Evolutionary conservation across 2,329 filamentous ascomycete genomes (phyloP), one percentile per base, ranked within the genome.

Genomic region (Chaetomiaceae sp.): DNA sequence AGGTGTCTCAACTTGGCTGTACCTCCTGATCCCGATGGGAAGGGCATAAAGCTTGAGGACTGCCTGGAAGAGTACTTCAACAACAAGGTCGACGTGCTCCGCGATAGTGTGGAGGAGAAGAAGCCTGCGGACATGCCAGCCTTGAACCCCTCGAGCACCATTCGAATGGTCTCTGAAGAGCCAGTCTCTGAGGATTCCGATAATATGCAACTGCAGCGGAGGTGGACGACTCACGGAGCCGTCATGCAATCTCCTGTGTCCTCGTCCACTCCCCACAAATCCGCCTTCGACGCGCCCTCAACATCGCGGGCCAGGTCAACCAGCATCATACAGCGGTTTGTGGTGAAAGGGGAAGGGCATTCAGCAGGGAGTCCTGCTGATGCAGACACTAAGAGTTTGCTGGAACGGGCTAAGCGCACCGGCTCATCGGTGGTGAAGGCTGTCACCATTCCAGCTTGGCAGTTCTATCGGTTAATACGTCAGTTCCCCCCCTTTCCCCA

Each of bases 51-150:
- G 22, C 69, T 98, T 17, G 93, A 97, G 65, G 86, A 94, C 55
- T 97, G 91, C 57, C 68, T 98, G 15, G 90, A 96, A 62, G 83
- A 85, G 43, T 97, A 96, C 60, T 97, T 97, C 74, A 96, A 97
- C 65, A 90, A 90, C 47, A 78, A 82, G 46, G 88, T 98, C 43
- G 89, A 96, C 59, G 89, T 98, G 3, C 83, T 85, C 55, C 78
- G 91, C 42, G 85, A 91, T 47, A 76, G 74, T 43, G 65, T 73
- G 26, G 76, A 78, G 43, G 74, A 81, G 53, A 76, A 77, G 56
- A 70, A 63, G 43, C 52, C 60, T 26, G 62, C 57, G 18, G 68
- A 67, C 15, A 50, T 48, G 19, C 51, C 55, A 19, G 40, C 64
- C 52, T 40, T 58, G 9, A 46, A 48, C 17, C 50, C 58, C 10